Percentiles rank a stretch among this genome's conserved stretches.
phyloP scores from a whole-genome alignment of 2,329 filamentous ascomycete genomes.

The Nigrospora osmanthi region DNA sequence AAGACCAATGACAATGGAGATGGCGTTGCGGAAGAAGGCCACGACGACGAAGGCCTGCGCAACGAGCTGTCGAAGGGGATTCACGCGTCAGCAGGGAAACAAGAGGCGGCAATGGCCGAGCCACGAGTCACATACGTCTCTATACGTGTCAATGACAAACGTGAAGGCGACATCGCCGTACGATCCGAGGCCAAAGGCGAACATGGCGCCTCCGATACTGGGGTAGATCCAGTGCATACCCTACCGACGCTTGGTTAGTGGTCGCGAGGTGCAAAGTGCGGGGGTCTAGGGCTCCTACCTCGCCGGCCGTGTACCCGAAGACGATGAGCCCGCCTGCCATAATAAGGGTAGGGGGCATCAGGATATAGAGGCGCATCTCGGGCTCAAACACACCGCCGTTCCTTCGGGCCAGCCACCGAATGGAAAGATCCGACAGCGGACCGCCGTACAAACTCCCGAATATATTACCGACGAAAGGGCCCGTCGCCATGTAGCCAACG shows the following conservation, averaged over 20 bases:
- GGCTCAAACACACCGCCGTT: constrained; percentile 34
- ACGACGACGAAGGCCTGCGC: constrained; percentile 20
- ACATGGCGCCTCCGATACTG: constrained; percentile 25
- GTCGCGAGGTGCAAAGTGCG: not conserved
- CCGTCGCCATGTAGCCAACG: constrained; percentile 19
- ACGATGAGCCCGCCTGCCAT: constrained; percentile 28
- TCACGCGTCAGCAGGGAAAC: too few species aligned
- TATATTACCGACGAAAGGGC: constrained; percentile 27
- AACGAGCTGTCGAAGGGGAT: constrained; percentile 3
- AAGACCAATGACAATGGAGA: constrained; percentile 22
- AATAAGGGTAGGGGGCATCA: constrained; percentile 15
- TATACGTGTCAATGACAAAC: constrained; percentile 27
- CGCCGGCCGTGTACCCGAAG: constrained; percentile 27
- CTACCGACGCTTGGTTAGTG: constrained; percentile 10
- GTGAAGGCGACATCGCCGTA: constrained; percentile 27
- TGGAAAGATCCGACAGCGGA: constrained; percentile 26
- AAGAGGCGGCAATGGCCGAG: too few species aligned
- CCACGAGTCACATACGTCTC: constrained; percentile 16
- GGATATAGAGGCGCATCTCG: constrained; percentile 30
- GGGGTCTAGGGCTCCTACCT: constrained; percentile 14
- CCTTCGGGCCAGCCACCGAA: constrained; percentile 25
- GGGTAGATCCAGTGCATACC: constrained; percentile 35
- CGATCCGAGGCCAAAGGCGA: constrained; percentile 28
- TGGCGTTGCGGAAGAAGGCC: constrained; percentile 21
- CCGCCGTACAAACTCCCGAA: constrained; percentile 31